Evolutionary conservation across 371 early-diverging fungal genomes (phyloP).

Genomic region (Mucor lusitanicus): DNA sequence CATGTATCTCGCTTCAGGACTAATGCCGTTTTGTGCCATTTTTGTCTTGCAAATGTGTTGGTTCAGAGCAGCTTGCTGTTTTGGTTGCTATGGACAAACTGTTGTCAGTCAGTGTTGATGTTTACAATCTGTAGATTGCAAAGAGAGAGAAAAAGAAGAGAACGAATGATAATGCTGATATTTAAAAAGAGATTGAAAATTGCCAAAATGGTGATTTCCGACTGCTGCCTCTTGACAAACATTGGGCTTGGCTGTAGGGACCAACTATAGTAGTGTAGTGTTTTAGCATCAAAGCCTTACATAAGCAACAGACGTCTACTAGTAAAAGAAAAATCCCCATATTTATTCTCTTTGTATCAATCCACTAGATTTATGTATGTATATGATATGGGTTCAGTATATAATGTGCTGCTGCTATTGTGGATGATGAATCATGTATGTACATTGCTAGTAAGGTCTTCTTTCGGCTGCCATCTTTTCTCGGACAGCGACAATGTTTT

Average conservation of each 20-base stretch:
- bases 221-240: neutral
- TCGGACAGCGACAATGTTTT: slow-evolving; percentile 43
- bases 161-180: neutral
- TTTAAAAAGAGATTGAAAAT: neutral
- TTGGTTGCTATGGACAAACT: neutral
- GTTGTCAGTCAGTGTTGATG: neutral
- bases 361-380: neutral
- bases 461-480: slow-evolving; percentile 40
- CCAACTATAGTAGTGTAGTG: too few species aligned
- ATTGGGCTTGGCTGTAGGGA: neutral
- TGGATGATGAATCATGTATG: neutral
- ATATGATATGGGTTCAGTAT: neutral
- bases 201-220: neutral
- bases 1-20: slow-evolving; percentile 63
- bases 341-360: neutral
- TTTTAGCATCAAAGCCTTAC: neutral
- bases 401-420: neutral
- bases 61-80: neutral
- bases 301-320: neutral
- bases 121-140: neutral
- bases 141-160: neutral
- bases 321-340: neutral
- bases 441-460: slow-evolving; percentile 10
- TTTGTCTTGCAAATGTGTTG: neutral
- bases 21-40: slow-evolving; percentile 25